Base-by-base conservation (phyloP, 352 stramenopile genomes). In the Vaucheria bursata region DNA sequence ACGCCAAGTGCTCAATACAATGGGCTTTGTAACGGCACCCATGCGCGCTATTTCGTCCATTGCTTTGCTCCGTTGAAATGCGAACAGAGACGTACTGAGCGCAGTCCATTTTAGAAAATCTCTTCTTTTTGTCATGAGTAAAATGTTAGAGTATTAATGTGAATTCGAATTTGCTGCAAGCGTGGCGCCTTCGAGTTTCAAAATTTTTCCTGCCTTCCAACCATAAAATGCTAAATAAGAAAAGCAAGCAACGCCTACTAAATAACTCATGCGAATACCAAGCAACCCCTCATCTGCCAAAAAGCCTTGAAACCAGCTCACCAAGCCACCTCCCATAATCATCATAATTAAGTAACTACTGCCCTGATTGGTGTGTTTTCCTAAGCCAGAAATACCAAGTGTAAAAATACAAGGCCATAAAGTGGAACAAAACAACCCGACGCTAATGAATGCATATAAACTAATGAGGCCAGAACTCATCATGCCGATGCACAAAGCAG, bases 391-490 rank as follows among this genome's bases (percentile, higher is more conserved):
- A 59, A 59, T 59, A 25, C 12, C 45, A 18, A 59, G 45, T 18
- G 12, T 59, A 59, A 59, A 59, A 59, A 59, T 59, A 25, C 45
- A 59, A 59, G 45, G 45, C 45, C 45, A 59, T 25, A 59, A 59
- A 18, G 25, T 25, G 12, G 45, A 59, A 59, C 45, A 59, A 25
- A 25, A 18, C 25, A 59, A 59, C 12, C 45, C 45, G 12, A 18
- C 45, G 45, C 45, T 59, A 18, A 59, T 59, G 25, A 59, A 59
- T 18, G 45, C 45, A 25, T 18, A 59, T 18, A 59, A 18, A 59
- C 12, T 18, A 59, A 59, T 25, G 18, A 18, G 45, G 18, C 45
- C 45, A 18, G 45, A 18, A 18, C 12, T 59, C 18, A 59, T 18
- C 25, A 59, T 18, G 18, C 45, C 45, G 18, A 59, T 25, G 25